Base-by-base conservation (phyloP, 129 eudicot genomes). In the Silybum marianum region DNA sequence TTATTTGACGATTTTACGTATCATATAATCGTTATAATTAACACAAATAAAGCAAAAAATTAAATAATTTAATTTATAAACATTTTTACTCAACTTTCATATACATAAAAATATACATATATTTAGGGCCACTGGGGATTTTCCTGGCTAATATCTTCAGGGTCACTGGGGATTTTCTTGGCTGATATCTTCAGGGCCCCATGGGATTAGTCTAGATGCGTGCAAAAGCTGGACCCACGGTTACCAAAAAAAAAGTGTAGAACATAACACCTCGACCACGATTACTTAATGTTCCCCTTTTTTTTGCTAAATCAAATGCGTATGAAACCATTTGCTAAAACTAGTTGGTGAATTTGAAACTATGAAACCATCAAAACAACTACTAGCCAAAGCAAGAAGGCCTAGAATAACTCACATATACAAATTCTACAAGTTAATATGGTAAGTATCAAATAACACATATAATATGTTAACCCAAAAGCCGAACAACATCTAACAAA, bases 281-380 rank as follows among this genome's bases (percentile, higher is more conserved):
- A 28, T 70, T 83, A 77, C 63, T 13, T 24, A 1, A 2, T 28
- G 48, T 62, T 26, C 73, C n/a, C 9, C 0, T 18, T 81, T 18
- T 74, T 24, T 30, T 72, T 73, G 81, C 28, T 22, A 82, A 75
- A 30, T 32, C 69, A 67, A 46, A 42, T 44, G 40, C 30, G 71
- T 25, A 46, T 82, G 51, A 46, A 46, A 75, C 67, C 24, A 1
- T 36, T 34, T 54, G 73, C 62, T 14, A 23, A 34, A 26, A 23
- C 58, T 23, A 28, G 48, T 80, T 21, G 63, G 39, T 24, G 2
- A 32, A 32, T 32, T 32, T 32, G 36, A 38, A 77, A 28, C 51
- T 24, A 8, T 36, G 9, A 62, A 32, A 32, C 0, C 36, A 70
- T 69, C 77, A 6, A 10, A 72, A 60, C 44, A 72, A 46, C 62